These are phyloP conservation scores for Amylocystis lapponica DNA, from an alignment of 768 basidiomycete species.

Conservation along the genomic window DNA sequence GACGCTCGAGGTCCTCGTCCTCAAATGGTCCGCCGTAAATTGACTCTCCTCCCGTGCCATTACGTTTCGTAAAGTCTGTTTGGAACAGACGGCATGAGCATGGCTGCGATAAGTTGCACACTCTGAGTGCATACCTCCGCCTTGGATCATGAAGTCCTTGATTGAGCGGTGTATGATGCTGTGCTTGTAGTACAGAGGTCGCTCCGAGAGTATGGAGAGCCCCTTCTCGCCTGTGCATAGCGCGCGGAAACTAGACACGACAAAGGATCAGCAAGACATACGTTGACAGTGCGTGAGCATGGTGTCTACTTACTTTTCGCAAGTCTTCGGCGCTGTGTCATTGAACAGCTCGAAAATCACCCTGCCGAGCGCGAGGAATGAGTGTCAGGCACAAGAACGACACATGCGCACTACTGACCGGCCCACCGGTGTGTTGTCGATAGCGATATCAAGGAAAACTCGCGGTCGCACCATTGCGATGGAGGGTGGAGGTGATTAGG, in stretches of 20 bases:
- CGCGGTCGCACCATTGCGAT: constrained; percentile 47
- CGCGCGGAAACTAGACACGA: constrained; percentile 61
- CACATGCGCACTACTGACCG: constrained; percentile 35
- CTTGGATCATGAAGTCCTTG: constrained; percentile 74
- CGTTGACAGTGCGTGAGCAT: not conserved
- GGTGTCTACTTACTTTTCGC: constrained; percentile 59
- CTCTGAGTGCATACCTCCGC: constrained; percentile 47
- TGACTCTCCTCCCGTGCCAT: constrained; percentile 77
- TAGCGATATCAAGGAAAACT: constrained; percentile 63
- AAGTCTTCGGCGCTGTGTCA: constrained; percentile 68
- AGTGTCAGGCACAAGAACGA: constrained; percentile 1
- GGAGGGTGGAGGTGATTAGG: not conserved
- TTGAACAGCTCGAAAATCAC: constrained; percentile 73
- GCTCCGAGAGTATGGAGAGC: constrained; percentile 51
- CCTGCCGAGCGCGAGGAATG: constrained; percentile 33
- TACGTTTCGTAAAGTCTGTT: constrained; percentile 71
- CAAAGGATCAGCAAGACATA: constrained; percentile 2
- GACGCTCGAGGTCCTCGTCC: constrained; percentile 68
- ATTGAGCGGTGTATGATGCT: constrained; percentile 77
- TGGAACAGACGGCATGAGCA: not conserved
- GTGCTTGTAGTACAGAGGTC: constrained; percentile 80
- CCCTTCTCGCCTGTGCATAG: constrained; percentile 87
- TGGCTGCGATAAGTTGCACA: not conserved
- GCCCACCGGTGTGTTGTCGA: constrained; percentile 45
- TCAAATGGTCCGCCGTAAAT: constrained; percentile 72